Conservation (phyloP, 495 filamentous ascomycete species). For the Trichoderma erinaceum region DNA sequence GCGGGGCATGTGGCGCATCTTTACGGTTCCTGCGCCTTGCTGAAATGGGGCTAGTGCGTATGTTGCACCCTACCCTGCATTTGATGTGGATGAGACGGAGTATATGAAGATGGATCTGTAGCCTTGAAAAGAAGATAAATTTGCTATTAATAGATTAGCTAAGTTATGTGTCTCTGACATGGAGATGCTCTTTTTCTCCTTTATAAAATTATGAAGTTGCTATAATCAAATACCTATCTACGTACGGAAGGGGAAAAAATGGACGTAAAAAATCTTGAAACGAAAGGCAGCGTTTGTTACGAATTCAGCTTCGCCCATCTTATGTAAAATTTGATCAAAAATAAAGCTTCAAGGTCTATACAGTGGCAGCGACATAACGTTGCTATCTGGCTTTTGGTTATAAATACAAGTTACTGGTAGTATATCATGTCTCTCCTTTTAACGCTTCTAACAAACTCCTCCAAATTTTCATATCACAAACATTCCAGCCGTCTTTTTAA, state of each 20-base stretch:
- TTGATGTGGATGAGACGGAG: background rate
- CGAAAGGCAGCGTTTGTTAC: no score
- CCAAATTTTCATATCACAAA: background rate
- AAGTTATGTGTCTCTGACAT: no score
- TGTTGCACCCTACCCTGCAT: background rate
- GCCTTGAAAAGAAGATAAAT: background rate
- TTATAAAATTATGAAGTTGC: no score
- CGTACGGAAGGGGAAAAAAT: no score
- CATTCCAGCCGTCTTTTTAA: background rate
- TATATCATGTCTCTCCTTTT: conserved; percentile 3
- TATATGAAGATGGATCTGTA: background rate
- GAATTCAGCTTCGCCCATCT: no score
- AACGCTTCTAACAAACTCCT: background rate
- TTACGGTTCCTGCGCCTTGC: conserved; percentile 5
- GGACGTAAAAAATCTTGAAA: no score
- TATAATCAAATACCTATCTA: no score
- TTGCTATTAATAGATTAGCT: no score
- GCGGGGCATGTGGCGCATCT: background rate
- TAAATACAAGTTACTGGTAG: conserved; percentile 13
- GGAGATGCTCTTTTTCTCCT: no score
- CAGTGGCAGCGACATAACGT: background rate
- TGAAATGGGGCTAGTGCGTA: background rate
- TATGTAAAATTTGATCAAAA: background rate
- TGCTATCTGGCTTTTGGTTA: conserved; percentile 17
- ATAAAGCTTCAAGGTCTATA: background rate